phyloP scores from a whole-genome alignment of 371 early-diverging fungal genomes.

The Phascolomyces articulosus region DNA sequence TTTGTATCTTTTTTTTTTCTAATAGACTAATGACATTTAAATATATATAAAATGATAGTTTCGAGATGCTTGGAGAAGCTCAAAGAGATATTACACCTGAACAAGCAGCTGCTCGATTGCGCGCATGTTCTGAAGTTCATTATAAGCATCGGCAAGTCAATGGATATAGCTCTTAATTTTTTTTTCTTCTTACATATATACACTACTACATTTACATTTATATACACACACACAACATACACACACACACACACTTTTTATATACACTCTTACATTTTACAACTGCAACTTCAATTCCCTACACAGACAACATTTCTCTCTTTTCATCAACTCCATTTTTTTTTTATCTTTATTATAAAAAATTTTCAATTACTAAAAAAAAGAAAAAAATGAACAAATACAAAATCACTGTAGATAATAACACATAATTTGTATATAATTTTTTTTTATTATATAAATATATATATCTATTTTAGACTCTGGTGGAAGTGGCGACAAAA shows the following conservation, averaged over 20 bases:
- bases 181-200: too few relatives aligned
- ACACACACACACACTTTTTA: too few relatives aligned
- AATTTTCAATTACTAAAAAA: too few relatives aligned
- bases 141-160: constrained; percentile 51
- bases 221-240: too few relatives aligned
- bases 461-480: constrained; percentile 7
- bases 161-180: constrained; percentile 5
- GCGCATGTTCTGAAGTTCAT: constrained; percentile 63
- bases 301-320: too few relatives aligned
- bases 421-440: background rate
- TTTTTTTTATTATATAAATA: background rate
- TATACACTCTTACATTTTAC: too few relatives aligned
- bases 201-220: too few relatives aligned
- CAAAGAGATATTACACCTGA: constrained; percentile 96
- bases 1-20: background rate
- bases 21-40: background rate
- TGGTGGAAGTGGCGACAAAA: constrained; percentile 12
- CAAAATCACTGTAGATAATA: constrained; percentile 2
- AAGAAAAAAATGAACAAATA: too few relatives aligned
- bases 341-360: too few relatives aligned
- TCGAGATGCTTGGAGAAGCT: constrained; percentile 93
- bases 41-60: constrained; percentile 43
- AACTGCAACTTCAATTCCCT: too few relatives aligned
- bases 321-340: too few relatives aligned
- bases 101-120: constrained; percentile 75